These are phyloP conservation scores for Paratrypanosoma confusum DNA, from an alignment of 208 protist species.

Conservation along the genomic window DNA sequence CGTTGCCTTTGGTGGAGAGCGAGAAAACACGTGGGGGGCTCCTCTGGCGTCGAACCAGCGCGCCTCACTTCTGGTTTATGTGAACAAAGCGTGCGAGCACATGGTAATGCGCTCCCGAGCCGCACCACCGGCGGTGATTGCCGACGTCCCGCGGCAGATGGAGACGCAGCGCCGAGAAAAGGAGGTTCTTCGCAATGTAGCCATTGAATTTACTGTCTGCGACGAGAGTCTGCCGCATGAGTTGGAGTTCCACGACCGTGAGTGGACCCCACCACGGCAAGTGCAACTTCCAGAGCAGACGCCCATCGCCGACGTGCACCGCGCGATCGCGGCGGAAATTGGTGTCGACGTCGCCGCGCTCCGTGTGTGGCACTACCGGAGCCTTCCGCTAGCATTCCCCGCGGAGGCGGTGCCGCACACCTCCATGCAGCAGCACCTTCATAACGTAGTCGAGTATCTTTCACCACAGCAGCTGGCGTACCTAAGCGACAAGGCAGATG, in stretches of 20 bases:
- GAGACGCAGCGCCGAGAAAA: conserved; percentile 18
- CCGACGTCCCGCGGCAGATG: conserved; percentile 22
- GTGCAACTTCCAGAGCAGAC: conserved; percentile 5
- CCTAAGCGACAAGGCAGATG: too few relatives aligned
- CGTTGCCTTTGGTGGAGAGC: conserved; percentile 45
- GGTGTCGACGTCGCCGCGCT: conserved; percentile 13
- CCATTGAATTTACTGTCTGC: conserved; percentile 33
- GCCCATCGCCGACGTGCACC: conserved; percentile 9
- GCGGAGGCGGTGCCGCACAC: too few relatives aligned
- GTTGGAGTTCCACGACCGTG: too few relatives aligned
- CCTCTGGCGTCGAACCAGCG: conserved; percentile 22
- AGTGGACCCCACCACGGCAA: too few relatives aligned
- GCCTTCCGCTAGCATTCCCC: too few relatives aligned
- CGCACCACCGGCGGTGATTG: conserved; percentile 15
- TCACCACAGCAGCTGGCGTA: too few relatives aligned
- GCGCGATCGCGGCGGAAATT: conserved; percentile 22
- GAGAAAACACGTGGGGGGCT: background rate
- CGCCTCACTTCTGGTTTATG: conserved; percentile 59
- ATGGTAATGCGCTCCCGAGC: conserved; percentile 18
- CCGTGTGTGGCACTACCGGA: conserved; percentile 17
- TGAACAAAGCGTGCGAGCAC: conserved; percentile 30
- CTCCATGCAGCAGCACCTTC: too few relatives aligned
- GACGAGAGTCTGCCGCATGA: conserved; percentile 21
- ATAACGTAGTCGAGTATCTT: too few relatives aligned
- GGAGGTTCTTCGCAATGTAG: too few relatives aligned